Conservation (phyloP, 805 yeast genomes). For the Nakazawaea populi region DNA sequence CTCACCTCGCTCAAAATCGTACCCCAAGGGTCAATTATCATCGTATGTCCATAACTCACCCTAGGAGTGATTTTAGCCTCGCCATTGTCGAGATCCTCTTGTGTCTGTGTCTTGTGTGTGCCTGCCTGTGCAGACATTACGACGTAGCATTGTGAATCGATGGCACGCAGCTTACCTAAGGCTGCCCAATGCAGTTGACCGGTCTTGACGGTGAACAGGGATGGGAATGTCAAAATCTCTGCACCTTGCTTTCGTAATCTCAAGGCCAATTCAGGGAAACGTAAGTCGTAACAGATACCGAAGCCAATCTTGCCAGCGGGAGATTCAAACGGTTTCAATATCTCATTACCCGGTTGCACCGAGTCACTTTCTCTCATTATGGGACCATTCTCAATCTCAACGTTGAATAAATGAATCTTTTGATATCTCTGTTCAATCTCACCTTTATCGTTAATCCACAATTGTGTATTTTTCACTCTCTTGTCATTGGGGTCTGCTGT, state of each 20-base stretch:
- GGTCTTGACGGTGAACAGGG: conserved; percentile 89
- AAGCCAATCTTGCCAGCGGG: conserved; percentile 63
- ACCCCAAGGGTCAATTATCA: conserved; percentile 94
- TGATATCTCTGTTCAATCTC: conserved; percentile 65
- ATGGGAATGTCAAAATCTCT: conserved; percentile 72
- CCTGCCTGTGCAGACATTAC: conserved; percentile 90
- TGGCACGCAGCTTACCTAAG: conserved; percentile 77
- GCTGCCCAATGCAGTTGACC: conserved; percentile 89
- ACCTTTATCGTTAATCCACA: conserved; percentile 69
- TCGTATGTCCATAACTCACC: conserved; percentile 79
- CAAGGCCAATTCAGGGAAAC: conserved; percentile 79
- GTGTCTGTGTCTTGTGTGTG: conserved; percentile 50
- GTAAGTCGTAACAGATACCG: conserved; percentile 79
- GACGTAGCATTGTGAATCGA: conserved; percentile 83
- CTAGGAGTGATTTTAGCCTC: conserved; percentile 35
- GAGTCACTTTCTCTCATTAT: conserved; percentile 69
- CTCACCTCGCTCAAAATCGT: conserved; percentile 55
- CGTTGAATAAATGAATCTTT: conserved; percentile 87
- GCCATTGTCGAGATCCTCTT: conserved; percentile 24
- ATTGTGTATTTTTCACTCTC: conserved; percentile 62
- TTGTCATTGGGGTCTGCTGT: conserved; percentile 26
- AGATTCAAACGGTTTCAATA: conserved; percentile 50
- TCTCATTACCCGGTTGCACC: conserved; percentile 68
- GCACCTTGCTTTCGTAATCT: conserved; percentile 66
- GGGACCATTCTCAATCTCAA: conserved; percentile 77